Percentiles rank a stretch among this genome's conserved stretches.
Conservation (phyloP, 2,329 filamentous ascomycete genomes). For the Tolypocladium capitatum region DNA sequence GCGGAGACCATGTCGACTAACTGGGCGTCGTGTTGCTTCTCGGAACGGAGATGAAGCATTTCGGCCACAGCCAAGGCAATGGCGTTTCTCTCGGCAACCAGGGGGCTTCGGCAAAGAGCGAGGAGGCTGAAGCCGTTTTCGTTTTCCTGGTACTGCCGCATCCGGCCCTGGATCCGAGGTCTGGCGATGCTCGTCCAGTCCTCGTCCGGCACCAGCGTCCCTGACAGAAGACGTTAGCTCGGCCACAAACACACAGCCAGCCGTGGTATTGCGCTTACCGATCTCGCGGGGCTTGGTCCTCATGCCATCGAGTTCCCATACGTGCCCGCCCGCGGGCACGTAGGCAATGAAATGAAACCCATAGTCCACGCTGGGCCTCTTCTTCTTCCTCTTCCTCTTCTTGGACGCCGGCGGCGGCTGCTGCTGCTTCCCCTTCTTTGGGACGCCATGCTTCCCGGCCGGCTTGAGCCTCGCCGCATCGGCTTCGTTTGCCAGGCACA, state of each 20-base stretch:
- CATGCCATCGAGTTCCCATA: constrained; percentile 86
- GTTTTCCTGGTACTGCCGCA: constrained; percentile 51
- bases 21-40: constrained; percentile 8
- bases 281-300: constrained; percentile 48
- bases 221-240: constrained; percentile 1
- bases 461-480: constrained; percentile 20
- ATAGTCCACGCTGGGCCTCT: constrained; percentile 38
- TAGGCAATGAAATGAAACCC: constrained; percentile 86
- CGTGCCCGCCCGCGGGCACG: constrained; percentile 56
- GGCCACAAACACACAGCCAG: not conserved
- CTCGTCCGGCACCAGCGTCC: constrained; percentile 7
- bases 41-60: constrained; percentile 23
- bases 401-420: constrained; percentile 12
- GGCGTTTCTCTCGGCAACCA: constrained; percentile 32
- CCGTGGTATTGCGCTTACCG: constrained; percentile 10
- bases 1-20: constrained; percentile 11
- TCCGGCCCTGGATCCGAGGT: constrained; percentile 52
- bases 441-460: constrained; percentile 16
- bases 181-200: constrained; percentile 57
- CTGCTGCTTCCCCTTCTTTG: constrained; percentile 24
- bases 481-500: constrained; percentile 47
- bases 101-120: constrained; percentile 56
- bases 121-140: constrained; percentile 66
- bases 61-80: constrained; percentile 30
- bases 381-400: too few relatives aligned